Base-by-base conservation (phyloP, 192 early-diverging fungal species). In the Coemansia sp. region DNA sequence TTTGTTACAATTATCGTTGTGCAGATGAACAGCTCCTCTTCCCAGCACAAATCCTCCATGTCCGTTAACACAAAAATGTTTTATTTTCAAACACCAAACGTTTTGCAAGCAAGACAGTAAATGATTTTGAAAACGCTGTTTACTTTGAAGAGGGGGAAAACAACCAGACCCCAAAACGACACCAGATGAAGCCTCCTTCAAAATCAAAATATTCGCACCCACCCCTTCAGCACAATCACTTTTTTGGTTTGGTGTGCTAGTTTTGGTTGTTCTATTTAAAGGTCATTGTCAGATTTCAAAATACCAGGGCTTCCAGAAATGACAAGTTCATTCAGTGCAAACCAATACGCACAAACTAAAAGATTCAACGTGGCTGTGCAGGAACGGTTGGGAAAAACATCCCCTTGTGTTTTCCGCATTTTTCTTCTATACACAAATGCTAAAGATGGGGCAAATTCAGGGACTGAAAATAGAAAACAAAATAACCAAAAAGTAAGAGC, bases 331-430 rank as follows among this genome's bases (percentile, higher is more conserved):
- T 32, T 32, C 32, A 32, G 32, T 32, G 32, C 4, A 32, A 32
- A 32, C 32, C 2, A 32, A 32, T 32, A 4, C 32, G 56, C 8
- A 40, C 56, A 58, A 41, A 40, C 51, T 40, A 58, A 11, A 9
- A 58, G 37, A 1, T 58, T 39, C 37, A 58, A 58, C 39, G 56
- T 58, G 56, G 56, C 56, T 58, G 56, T 58, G 56, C 56, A 58
- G 3, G 36, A 40, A 58, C 36, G 3, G n/a, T 58, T 58, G 39
- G 39, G 39, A 58, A 52, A 52, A 7, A 22, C 6, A 49, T n/a
- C 47, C 49, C 49, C 9, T 13, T 22, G 6, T 58, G 26, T 39
- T 40, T 5, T 39, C 36, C 56, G 26, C 56, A 5, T 40, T 58
- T 52, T 52, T 6, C 16, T 16, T 52, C 56, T 37, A 37, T 58